Conservation (phyloP, 1,139 yeast genomes). For the Yamadazyma trypodendri region DNA sequence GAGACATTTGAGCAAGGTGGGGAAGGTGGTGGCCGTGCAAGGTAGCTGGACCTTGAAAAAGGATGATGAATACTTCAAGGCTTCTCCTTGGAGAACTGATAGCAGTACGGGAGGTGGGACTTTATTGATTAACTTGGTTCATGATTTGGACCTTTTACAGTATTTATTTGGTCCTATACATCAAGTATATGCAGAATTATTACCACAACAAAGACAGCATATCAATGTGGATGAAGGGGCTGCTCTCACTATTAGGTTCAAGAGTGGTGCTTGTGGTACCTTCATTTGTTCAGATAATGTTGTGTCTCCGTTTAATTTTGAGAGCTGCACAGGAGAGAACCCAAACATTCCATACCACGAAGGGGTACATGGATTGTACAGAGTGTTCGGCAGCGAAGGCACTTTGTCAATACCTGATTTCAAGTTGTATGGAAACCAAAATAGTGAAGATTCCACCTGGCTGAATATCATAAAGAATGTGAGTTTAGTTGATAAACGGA, state of each 20-base stretch:
- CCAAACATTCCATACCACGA: conserved; percentile 38
- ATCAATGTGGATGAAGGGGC: conserved; percentile 44
- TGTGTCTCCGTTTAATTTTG: conserved; percentile 42
- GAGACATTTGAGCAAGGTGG: conserved; percentile 27
- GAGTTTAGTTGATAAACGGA: conserved; percentile 16
- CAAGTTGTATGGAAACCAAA: conserved; percentile 32
- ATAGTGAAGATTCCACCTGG: conserved; percentile 20
- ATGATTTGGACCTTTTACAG: conserved; percentile 43
- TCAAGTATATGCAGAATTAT: conserved; percentile 38
- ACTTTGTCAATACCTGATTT: conserved; percentile 44
- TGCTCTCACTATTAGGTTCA: conserved; percentile 36
- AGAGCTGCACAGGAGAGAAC: conserved; percentile 44
- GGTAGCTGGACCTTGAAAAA: conserved; percentile 44
- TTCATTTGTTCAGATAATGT: conserved; percentile 44
- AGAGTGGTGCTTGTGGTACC: conserved; percentile 40
- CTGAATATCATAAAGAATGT: conserved; percentile 15
- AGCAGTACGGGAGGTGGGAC: conserved; percentile 39
- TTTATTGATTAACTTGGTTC: conserved; percentile 39
- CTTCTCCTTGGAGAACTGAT: conserved; percentile 41
- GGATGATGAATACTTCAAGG: conserved; percentile 34
- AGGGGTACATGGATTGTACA: conserved; percentile 34
- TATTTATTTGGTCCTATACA: conserved; percentile 41
- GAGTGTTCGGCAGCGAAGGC: conserved; percentile 41
- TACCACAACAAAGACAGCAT: conserved; percentile 31
- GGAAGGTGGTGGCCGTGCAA: conserved; percentile 36